phyloP scores from a whole-genome alignment of 2,329 filamentous ascomycete species.

The Microsporum audouinii region DNA sequence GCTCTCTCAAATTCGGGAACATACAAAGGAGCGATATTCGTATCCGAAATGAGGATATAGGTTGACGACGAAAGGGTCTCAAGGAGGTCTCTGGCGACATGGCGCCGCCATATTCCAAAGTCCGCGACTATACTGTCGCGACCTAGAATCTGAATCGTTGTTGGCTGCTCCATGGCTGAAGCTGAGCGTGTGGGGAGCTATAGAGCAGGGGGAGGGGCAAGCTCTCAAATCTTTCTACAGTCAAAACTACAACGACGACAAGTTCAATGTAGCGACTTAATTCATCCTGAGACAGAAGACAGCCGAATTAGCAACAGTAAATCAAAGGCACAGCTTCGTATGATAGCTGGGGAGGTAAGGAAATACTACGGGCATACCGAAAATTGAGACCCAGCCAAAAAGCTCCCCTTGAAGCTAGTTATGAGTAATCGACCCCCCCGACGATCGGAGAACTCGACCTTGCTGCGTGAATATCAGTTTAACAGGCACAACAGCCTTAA shows the following conservation, averaged over 20 bases:
- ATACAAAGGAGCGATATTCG: slow-evolving; percentile 73
- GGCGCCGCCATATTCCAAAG: slow-evolving; percentile 76
- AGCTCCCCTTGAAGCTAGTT: not conserved
- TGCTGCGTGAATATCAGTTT: not conserved
- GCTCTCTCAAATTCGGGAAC: slow-evolving; percentile 60
- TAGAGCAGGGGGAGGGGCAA: slow-evolving; percentile 4
- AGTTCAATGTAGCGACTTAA: not conserved
- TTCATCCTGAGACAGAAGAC: not conserved
- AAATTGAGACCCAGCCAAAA: not conserved
- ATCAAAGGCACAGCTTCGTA: not conserved
- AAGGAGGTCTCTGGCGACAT: slow-evolving; percentile 71
- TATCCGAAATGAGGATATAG: slow-evolving; percentile 94
- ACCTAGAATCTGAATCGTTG: slow-evolving; percentile 69
- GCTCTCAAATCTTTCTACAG: not conserved
- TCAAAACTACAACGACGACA: not conserved
- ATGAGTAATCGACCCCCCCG: not conserved
- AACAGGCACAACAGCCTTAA: not conserved
- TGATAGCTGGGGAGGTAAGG: not conserved
- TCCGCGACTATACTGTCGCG: slow-evolving; percentile 86
- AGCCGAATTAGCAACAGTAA: not conserved
- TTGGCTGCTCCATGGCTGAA: slow-evolving; percentile 29
- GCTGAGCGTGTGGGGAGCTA: not conserved
- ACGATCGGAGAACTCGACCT: not conserved
- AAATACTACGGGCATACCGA: not conserved
- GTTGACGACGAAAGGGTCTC: slow-evolving; percentile 69